Percentiles rank a stretch among this genome's conserved stretches.
Conservation (phyloP, 192 early-diverging fungal genomes). For the Rhizophlyctis rosea region DNA sequence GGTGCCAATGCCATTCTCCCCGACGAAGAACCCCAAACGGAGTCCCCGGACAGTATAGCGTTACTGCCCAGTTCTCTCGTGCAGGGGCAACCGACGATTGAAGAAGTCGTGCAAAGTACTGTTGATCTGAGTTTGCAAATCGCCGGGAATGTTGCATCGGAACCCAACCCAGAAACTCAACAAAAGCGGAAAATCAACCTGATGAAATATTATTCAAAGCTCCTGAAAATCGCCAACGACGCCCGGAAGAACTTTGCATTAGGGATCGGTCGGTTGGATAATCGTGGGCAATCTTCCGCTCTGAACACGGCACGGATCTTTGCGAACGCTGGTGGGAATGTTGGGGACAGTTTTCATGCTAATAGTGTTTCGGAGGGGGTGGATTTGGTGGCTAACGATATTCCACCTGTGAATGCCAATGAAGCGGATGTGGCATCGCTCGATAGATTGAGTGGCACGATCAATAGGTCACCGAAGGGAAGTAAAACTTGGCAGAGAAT, state of each 20-base stretch:
- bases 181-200: not conserved
- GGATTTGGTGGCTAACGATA: not conserved
- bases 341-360: not conserved
- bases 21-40: too few relatives aligned
- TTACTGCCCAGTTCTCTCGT: not conserved
- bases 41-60: too few relatives aligned
- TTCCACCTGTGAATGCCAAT: not conserved
- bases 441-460: not conserved
- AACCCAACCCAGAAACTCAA: not conserved
- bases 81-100: not conserved
- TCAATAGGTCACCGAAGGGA: not conserved
- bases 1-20: too few relatives aligned
- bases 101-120: not conserved
- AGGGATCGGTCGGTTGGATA: not conserved
- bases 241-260: conserved; percentile 1
- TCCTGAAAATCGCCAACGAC: not conserved
- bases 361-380: not conserved
- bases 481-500: not conserved
- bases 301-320: not conserved
- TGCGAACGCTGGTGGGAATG: not conserved
- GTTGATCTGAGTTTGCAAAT: not conserved
- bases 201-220: not conserved
- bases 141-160: not conserved
- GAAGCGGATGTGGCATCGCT: not conserved
- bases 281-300: not conserved